phyloP scores from a whole-genome alignment of 371 early-diverging fungal species.

The Mortierella sp. region DNA sequence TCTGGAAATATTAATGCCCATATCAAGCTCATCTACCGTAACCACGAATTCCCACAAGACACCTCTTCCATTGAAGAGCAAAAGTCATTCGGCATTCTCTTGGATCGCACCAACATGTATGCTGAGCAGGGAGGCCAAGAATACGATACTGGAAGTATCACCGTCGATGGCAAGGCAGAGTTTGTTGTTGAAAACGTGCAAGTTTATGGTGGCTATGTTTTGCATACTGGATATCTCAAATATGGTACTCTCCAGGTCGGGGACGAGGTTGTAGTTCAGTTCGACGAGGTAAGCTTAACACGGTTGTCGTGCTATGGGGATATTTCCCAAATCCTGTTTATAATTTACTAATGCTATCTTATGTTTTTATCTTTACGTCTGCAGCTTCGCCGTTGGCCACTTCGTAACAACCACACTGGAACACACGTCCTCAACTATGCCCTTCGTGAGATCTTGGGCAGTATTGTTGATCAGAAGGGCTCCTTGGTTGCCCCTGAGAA shows the following conservation, averaged over 20 bases:
- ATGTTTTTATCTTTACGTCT: neutral
- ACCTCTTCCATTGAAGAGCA: conserved; percentile 63
- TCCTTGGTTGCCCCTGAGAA: conserved; percentile 98
- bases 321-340: neutral
- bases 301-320: neutral
- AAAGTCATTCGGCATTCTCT: conserved; percentile 86
- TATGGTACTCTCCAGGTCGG: conserved; percentile 84
- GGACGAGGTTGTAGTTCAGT: conserved; percentile 80
- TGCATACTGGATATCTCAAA: conserved; percentile 96
- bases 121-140: conserved; percentile 99
- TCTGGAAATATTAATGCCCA: conserved; percentile 75
- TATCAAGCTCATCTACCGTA: conserved; percentile 80
- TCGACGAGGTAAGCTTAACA: conserved; percentile 79
- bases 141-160: conserved; percentile 96
- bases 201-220: conserved; percentile 95
- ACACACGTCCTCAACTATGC: conserved; percentile 99
- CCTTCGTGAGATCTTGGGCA: conserved; percentile 85
- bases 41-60: conserved; percentile 65
- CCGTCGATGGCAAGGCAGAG: conserved; percentile 85
- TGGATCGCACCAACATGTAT: conserved; percentile 99
- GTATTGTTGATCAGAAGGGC: conserved; percentile 94
- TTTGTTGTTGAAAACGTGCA: conserved; percentile 97
- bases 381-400: conserved; percentile 85
- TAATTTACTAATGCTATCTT: neutral
- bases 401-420: conserved; percentile 98